These are phyloP conservation scores for Platanthera zijinensis DNA, from an alignment of 106 monocot species.

Conservation along the genomic window DNA sequence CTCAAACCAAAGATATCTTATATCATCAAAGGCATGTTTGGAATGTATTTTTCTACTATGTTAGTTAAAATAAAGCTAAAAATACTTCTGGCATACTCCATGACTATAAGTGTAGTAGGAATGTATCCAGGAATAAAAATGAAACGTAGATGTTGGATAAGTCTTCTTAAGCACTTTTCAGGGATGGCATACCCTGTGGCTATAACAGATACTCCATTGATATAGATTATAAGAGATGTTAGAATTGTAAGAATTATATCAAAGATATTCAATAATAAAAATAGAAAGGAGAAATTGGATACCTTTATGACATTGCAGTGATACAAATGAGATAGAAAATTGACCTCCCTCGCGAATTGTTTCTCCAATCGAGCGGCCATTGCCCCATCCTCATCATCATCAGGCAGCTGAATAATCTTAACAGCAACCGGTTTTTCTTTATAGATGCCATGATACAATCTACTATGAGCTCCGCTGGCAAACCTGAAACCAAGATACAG, in stretches of 20 bases:
- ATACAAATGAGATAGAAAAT: slow-evolving; percentile 47
- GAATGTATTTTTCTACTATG: background rate
- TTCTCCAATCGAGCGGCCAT: slow-evolving; percentile 56
- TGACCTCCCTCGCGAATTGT: slow-evolving; percentile 57
- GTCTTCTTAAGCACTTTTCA: background rate
- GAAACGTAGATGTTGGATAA: too few relatives aligned
- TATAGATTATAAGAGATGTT: background rate
- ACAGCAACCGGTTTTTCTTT: slow-evolving; percentile 64
- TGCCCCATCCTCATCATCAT: slow-evolving; percentile 66
- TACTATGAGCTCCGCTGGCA: slow-evolving; percentile 64
- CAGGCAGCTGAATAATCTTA: slow-evolving; percentile 62
- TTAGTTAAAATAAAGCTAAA: background rate
- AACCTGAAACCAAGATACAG: slow-evolving; percentile 57
- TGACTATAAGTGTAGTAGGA: background rate
- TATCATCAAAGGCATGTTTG: background rate
- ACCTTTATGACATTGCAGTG: slow-evolving; percentile 75
- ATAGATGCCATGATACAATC: slow-evolving; percentile 61
- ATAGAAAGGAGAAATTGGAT: background rate
- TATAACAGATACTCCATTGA: background rate
- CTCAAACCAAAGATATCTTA: too few relatives aligned
- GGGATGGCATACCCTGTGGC: background rate
- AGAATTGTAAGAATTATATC: background rate
- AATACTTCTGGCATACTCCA: background rate
- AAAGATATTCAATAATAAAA: background rate
- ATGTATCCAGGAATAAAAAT: too few relatives aligned